These are phyloP conservation scores for Exophiala oligosperma DNA, from an alignment of 2,329 filamentous ascomycete genomes.

Conservation along the genomic window DNA sequence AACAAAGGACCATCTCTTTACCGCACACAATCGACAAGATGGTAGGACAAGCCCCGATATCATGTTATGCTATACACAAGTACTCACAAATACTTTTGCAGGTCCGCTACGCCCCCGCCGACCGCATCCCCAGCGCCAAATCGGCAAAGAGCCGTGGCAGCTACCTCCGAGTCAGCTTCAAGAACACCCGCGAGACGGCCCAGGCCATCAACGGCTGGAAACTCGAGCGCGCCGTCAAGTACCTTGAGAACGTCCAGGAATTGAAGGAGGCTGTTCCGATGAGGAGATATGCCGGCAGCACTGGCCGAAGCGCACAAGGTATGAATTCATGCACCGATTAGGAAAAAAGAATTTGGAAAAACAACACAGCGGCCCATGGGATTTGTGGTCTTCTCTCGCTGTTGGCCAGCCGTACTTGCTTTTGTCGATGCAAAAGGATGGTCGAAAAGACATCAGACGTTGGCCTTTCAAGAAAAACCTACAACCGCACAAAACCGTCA, in stretches of 20 bases:
- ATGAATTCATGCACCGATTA: constrained; percentile 45
- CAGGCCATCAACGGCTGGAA: constrained; percentile 99
- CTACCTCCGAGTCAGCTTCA: constrained; percentile 99
- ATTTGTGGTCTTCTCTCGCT: background rate
- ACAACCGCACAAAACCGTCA: background rate
- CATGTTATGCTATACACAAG: background rate
- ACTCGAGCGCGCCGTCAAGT: constrained; percentile 88
- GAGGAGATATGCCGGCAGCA: constrained; percentile 95
- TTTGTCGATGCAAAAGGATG: too few relatives aligned
- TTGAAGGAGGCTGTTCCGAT: constrained; percentile 98
- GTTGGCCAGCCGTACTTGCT: too few relatives aligned
- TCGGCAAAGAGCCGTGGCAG: constrained; percentile 97
- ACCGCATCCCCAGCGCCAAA: constrained; percentile 79
- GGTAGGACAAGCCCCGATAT: constrained; percentile 14
- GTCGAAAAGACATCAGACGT: too few relatives aligned
- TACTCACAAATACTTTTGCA: constrained; percentile 38
- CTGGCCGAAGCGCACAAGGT: constrained; percentile 96
- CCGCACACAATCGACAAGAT: constrained; percentile 22
- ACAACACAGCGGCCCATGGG: constrained; percentile 6
- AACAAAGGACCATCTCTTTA: constrained; percentile 22
- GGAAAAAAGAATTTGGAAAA: constrained; percentile 33
- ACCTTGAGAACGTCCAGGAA: constrained; percentile 97
- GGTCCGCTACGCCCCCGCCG: constrained; percentile 93
- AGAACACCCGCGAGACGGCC: constrained; percentile 99
- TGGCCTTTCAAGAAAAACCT: background rate